Evolutionary conservation across 345 rosid species (phyloP).

Genomic region (Eucalyptus urophylla): DNA sequence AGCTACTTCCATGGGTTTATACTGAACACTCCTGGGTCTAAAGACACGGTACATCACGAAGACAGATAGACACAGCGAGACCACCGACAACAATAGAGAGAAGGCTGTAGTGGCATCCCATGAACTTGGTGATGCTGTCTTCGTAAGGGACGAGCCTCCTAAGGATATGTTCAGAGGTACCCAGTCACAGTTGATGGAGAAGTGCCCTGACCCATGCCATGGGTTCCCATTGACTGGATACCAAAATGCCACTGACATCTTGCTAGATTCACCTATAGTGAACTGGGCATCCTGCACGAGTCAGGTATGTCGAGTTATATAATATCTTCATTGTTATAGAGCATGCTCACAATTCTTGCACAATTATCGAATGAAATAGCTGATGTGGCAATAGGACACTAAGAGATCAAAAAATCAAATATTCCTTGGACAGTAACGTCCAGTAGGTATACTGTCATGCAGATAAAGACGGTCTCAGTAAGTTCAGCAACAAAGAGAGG

Average conservation of each 20-base stretch:
- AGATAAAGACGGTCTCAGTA: not conserved
- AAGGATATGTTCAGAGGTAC: slow-evolving; percentile 47
- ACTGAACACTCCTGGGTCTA: not conserved
- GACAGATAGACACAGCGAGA: slow-evolving; percentile 45
- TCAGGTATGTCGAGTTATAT: not conserved
- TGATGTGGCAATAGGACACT: not conserved
- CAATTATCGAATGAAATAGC: not conserved
- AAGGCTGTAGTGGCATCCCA: slow-evolving; percentile 41
- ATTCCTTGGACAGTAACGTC: not conserved
- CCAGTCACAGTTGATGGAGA: slow-evolving; percentile 84
- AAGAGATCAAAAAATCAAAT: not conserved
- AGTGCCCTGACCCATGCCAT: slow-evolving; percentile 91
- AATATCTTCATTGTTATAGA: not conserved
- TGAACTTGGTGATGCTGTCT: slow-evolving; percentile 19
- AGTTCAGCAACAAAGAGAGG: not conserved
- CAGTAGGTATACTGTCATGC: not conserved
- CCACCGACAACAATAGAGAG: slow-evolving; percentile 51
- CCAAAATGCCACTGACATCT: slow-evolving; percentile 95
- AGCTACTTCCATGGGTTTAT: not conserved
- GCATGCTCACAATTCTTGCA: not conserved
- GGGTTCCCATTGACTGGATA: slow-evolving; percentile 66
- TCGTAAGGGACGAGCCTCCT: slow-evolving; percentile 15
- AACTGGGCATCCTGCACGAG: slow-evolving; percentile 83
- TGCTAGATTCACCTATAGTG: slow-evolving; percentile 50
- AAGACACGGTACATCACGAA: slow-evolving; percentile 38